Base-by-base conservation (phyloP, 768 basidiomycete genomes). In the Calocera cornea region DNA sequence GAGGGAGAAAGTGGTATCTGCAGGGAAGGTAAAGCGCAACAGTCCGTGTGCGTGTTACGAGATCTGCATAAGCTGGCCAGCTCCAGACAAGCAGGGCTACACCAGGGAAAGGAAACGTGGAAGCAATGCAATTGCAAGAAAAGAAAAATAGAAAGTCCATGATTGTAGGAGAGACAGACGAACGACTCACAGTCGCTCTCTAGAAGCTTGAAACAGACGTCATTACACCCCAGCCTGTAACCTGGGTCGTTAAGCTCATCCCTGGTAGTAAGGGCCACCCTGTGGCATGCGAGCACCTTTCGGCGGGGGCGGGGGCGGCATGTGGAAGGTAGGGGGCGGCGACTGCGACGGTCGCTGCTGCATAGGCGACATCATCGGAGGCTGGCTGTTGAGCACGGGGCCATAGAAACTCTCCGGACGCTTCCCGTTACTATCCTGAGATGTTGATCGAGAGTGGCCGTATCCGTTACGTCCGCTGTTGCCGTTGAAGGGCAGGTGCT, bases 61-160 rank as follows among this genome's bases (percentile, higher is more conserved):
- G 54, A 27, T 60, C 31, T 60, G 54, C 27, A 31, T 38, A 5
- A 19, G 22, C 11, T 60, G 54, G 31, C 22, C 11, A 60, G 54
- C 54, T 60, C 54, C 54, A 60, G 54, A 60, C 54, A 16, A 33
- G 54, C 54, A 60, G 54, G 54, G 54, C 14, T 5, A 8, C 14
- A 60, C 54, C 11, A 60, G 27, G 27, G 44, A 27, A 29, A n/a
- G n/a, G 54, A 60, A 60, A 60, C 54, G 54, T 60, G 24, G 31
- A 60, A 60, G 27, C 54, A 22, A 19, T 60, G 54, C 54, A 60
- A 60, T 27, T 60, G 54, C 54, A 60, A 60, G 54, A 60, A 60
- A 27, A 19, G 22, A n/a, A 60, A 60, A 60, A 60, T 27, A 60
- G 54, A 29, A 60, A 33, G 54, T 60, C 54, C 54, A 16, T 60